phyloP scores from a whole-genome alignment of 139 green algal genomes.

The Coccomyxa sp. region DNA sequence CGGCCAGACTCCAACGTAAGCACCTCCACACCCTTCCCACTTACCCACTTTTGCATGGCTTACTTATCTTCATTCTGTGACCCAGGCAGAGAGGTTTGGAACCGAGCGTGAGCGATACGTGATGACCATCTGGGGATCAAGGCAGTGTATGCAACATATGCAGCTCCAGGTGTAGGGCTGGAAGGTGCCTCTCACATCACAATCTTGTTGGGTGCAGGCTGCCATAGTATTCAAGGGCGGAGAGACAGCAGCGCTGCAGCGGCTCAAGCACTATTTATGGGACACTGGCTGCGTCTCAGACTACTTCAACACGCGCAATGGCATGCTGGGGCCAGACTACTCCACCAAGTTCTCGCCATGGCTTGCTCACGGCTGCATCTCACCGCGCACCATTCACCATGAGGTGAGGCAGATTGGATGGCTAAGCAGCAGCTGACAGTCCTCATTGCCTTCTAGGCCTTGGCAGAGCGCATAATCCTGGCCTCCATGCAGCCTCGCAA shows the following conservation, averaged over 20 bases:
- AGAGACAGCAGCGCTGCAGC: constrained; percentile 78
- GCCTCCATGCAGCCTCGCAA: no score
- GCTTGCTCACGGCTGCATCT: constrained; percentile 90
- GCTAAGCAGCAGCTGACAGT: constrained; percentile 1
- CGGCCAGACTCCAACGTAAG: constrained; percentile 19
- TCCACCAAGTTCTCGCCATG: constrained; percentile 91
- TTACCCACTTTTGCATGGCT: no score
- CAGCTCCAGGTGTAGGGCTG: no score
- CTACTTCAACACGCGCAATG: constrained; percentile 87
- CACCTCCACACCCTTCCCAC: not conserved
- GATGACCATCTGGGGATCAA: no score
- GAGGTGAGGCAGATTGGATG: constrained; percentile 19
- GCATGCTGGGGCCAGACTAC: constrained; percentile 94
- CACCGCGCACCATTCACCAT: constrained; percentile 63
- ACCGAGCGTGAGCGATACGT: no score
- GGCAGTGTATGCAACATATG: no score
- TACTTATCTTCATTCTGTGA: no score
- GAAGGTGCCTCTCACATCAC: not conserved
- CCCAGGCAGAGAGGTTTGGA: no score
- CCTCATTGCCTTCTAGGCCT: not conserved
- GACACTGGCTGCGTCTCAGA: constrained; percentile 63
- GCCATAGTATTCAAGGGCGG: constrained; percentile 85
- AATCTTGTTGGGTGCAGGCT: constrained; percentile 17
- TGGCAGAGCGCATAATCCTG: no score
- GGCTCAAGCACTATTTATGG: constrained; percentile 95